Conservation (phyloP, 345 rosid genomes). For the Sisymbrium altissimum region DNA sequence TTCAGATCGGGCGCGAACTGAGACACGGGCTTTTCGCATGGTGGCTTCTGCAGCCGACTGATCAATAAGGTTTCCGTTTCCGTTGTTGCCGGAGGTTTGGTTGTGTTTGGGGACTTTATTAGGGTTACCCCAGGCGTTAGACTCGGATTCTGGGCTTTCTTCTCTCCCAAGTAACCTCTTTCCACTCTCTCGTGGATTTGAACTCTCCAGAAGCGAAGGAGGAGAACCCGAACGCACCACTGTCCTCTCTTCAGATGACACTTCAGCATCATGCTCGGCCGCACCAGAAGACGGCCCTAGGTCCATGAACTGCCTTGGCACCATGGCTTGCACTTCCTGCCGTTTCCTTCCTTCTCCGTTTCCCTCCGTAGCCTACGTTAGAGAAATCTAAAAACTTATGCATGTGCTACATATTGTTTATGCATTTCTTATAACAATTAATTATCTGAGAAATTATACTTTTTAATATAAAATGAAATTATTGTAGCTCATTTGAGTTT, state of each 20-base stretch:
- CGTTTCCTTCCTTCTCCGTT: constrained; percentile 22
- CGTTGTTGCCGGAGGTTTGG: constrained; percentile 7
- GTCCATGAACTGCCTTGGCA: constrained; percentile 76
- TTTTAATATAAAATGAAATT: neutral
- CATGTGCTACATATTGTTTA: neutral
- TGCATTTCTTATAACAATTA: neutral
- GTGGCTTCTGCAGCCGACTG: constrained; percentile 69
- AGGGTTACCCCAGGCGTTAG: constrained; percentile 55
- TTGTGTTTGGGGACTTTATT: constrained; percentile 59
- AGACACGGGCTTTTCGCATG: constrained; percentile 99
- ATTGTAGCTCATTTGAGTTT: neutral
- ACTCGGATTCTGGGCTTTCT: constrained; percentile 64
- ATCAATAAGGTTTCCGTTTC: constrained; percentile 38
- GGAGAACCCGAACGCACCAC: constrained; percentile 38
- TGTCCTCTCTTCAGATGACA: constrained; percentile 79
- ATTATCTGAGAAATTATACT: neutral
- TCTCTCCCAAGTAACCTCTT: constrained; percentile 49
- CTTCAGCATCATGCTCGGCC: constrained; percentile 47
- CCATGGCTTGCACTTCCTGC: constrained; percentile 30
- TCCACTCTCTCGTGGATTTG: constrained; percentile 29
- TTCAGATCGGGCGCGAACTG: constrained; percentile 97
- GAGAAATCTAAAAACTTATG: neutral
- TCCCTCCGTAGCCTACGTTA: constrained; percentile 20
- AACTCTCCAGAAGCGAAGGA: constrained; percentile 34
- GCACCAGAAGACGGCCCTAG: constrained; percentile 48